A percentile compares a stretch with the other conserved stretches of the same genome.
Conservation (phyloP, 306 rosid genomes). For the Cicer pinnatifidum region DNA sequence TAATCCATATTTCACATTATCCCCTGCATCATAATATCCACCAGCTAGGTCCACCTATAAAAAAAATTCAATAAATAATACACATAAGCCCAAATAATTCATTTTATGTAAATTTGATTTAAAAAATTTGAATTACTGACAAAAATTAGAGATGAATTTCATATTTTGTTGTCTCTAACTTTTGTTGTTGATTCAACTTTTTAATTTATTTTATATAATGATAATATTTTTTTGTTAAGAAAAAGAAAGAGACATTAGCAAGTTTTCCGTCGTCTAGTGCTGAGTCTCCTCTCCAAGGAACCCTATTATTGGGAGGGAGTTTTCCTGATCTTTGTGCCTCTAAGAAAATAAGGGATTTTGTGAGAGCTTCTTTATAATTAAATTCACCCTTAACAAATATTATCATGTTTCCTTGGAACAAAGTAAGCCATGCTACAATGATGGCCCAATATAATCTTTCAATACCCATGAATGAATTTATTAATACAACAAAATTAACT, state of each 20-base stretch:
- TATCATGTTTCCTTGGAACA: slow-evolving; percentile 51
- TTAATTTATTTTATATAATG: neutral
- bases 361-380: slow-evolving; percentile 83
- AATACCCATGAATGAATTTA: slow-evolving; percentile 42
- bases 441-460: slow-evolving; percentile 50
- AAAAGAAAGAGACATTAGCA: slow-evolving; percentile 45
- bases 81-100: neutral
- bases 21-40: slow-evolving; percentile 99
- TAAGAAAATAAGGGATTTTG: slow-evolving; percentile 76
- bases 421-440: slow-evolving; percentile 58
- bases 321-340: slow-evolving; percentile 99
- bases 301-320: slow-evolving; percentile 69
- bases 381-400: slow-evolving; percentile 48
- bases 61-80: neutral
- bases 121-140: neutral
- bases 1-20: slow-evolving; percentile 87
- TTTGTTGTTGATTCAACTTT: neutral
- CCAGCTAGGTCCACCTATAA: slow-evolving; percentile 78
- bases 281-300: slow-evolving; percentile 90
- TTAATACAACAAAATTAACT: neutral
- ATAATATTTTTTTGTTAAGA: neutral
- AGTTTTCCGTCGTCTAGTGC: slow-evolving; percentile 78
- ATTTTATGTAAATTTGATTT: neutral
- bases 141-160: neutral
- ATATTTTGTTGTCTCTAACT: neutral